Evolutionary conservation across 176 grass and related monocot genomes (phyloP), one percentile per base, ranked within the genome.

Genomic region (maize (Zea mays)): DNA sequence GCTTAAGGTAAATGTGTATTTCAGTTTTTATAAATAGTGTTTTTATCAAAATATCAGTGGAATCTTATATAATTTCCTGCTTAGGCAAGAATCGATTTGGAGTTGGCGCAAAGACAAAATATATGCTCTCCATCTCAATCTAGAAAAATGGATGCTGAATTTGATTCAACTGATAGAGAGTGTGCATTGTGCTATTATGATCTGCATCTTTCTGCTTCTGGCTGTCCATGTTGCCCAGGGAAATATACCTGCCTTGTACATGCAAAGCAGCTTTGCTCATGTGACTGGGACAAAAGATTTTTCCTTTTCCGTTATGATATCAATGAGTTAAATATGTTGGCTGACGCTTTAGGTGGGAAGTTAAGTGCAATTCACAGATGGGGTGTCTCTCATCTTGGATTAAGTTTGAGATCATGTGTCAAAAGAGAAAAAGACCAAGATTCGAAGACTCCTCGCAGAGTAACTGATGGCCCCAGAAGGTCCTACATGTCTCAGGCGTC

Each of bases 241-340:
- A 89, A 79, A 61, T 98, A 88, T 51, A 46, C 74, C 81, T 98
- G 91, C 65, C 87, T 98, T 33, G 69, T 72, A 64, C 95, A 98
- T 69, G 89, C 87, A 88, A 90, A 90, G 78, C 80, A 92, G 39
- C 85, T 98, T 49, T 94, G 95, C 62, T 92, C 69, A 39, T 98
- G 95, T 81, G 91, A 86, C 58, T 90, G 87, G 89, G 88, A 84
- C 40, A 88, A 84, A 77, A 87, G 83, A 45, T 82, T 91, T 43
- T 94, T 98, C 78, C 73, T 94, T 66, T 98, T 92, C 74, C 89
- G 91, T 65, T 94, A 92, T 81, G 91, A 98, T 64, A 87, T 98
- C 72, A 80, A 60, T 58, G 91, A 98, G 67, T 71, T 98, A 33
- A 93, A 90, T 79, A 71, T 98, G 47, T 76, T 98, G 76, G 84